phyloP scores from a whole-genome alignment of 2,329 filamentous ascomycete genomes.

The Chaetomium sp. region DNA sequence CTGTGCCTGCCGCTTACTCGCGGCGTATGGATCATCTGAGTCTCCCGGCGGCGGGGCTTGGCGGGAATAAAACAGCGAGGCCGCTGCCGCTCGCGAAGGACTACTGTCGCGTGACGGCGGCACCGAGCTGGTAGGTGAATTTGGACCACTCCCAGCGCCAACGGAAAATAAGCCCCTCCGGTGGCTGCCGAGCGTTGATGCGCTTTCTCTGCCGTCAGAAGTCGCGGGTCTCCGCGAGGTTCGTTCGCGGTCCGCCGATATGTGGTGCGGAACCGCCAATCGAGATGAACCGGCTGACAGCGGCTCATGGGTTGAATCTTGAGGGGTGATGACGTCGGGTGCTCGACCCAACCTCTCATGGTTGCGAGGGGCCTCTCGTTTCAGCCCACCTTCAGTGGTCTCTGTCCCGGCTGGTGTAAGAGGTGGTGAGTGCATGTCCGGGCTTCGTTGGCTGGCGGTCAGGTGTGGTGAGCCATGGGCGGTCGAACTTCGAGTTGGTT shows the following conservation, averaged over 20 bases:
- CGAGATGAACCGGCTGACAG: constrained; percentile 46
- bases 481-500: constrained; percentile 66
- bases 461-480: constrained; percentile 65
- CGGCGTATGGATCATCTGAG: constrained; percentile 83
- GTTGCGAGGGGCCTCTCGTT: constrained; percentile 31
- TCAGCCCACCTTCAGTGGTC: constrained; percentile 43
- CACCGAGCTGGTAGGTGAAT: constrained; percentile 49
- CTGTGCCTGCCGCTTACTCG: constrained; percentile 73
- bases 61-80: constrained; percentile 67
- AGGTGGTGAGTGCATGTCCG: constrained; percentile 81
- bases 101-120: constrained; percentile 64
- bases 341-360: constrained; percentile 30
- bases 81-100: constrained; percentile 63
- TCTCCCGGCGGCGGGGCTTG: constrained; percentile 80
- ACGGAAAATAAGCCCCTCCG: constrained; percentile 58
- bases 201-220: constrained; percentile 40
- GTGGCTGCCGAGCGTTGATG: constrained; percentile 43
- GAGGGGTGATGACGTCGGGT: constrained; percentile 61
- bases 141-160: constrained; percentile 45
- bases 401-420: constrained; percentile 81
- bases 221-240: constrained; percentile 45
- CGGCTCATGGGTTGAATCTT: constrained; percentile 63
- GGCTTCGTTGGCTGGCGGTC: constrained; percentile 60
- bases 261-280: constrained; percentile 46
- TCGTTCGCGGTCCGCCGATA: constrained; percentile 43